A percentile compares a stretch with the other conserved stretches of the same genome.
Evolutionary conservation across 2,329 filamentous ascomycete genomes (phyloP).

Genomic region (Stachybotrys echinatus): DNA sequence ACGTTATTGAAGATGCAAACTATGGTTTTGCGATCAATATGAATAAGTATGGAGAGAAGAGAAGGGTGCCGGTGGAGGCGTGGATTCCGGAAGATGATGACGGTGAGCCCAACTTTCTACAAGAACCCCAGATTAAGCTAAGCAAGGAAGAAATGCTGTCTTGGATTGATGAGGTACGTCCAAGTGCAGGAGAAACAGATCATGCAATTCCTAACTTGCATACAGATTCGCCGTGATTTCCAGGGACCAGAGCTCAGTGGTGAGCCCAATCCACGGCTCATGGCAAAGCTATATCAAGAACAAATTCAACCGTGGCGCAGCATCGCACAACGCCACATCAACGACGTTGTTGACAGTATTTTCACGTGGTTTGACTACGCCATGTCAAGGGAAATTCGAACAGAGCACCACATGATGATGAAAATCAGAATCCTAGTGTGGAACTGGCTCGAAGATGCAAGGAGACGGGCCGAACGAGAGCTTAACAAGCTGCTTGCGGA

Average conservation of each 20-base stretch:
- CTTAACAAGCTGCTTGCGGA: constrained; percentile 8
- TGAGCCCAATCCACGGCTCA: too few relatives aligned
- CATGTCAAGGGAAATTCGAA: background rate
- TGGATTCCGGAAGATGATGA: too few relatives aligned
- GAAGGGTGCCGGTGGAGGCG: too few relatives aligned
- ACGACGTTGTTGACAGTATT: too few relatives aligned
- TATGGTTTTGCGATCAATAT: constrained; percentile 11
- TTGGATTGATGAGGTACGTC: background rate
- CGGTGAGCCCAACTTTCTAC: too few relatives aligned
- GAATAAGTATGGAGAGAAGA: constrained; percentile 7
- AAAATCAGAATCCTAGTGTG: background rate
- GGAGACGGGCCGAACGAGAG: constrained; percentile 4
- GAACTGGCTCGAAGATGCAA: constrained; percentile 4
- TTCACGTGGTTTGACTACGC: constrained; percentile 3
- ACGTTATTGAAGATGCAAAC: constrained; percentile 18
- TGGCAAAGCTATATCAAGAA: too few relatives aligned
- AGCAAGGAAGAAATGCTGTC: background rate
- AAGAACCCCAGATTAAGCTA: background rate
- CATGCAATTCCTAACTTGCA: too few relatives aligned
- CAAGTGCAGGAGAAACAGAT: too few relatives aligned
- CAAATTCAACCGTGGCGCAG: too few relatives aligned
- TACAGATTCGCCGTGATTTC: too few relatives aligned
- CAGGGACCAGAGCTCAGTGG: too few relatives aligned
- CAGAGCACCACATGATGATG: background rate
- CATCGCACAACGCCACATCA: too few relatives aligned